phyloP scores from a whole-genome alignment of 2,329 filamentous ascomycete species.

The Fusarium abutilonis region DNA sequence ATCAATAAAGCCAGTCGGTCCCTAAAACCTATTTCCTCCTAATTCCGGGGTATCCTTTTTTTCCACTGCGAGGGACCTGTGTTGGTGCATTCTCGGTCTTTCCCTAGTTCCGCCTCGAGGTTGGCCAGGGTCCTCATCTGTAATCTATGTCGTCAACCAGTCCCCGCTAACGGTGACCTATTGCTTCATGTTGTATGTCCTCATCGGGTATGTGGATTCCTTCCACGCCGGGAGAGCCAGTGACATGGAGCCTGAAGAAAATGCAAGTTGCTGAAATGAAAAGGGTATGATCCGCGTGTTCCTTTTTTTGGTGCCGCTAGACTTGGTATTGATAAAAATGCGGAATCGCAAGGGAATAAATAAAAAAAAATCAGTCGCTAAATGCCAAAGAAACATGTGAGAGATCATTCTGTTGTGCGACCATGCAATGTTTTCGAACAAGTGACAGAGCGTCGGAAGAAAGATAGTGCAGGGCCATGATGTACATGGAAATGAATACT shows the following conservation, averaged over 20 bases:
- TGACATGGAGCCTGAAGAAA: conserved; percentile 37
- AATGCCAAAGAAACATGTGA: conserved; percentile 57
- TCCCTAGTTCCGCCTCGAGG: conserved; percentile 42
- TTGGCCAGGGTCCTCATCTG: conserved; percentile 42
- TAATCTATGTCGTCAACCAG: conserved; percentile 45
- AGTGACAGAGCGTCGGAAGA: conserved; percentile 39
- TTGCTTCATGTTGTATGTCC: conserved; percentile 31
- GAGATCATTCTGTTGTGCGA: conserved; percentile 46
- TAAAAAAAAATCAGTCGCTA: conserved; percentile 52
- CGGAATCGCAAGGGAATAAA: conserved; percentile 47
- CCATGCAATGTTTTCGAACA: conserved; percentile 49
- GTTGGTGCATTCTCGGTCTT: conserved; percentile 50
- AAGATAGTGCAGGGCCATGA: conserved; percentile 29
- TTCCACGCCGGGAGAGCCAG: conserved; percentile 36
- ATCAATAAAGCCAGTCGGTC: conserved; percentile 31
- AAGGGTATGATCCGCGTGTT: conserved; percentile 53
- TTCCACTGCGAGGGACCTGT: conserved; percentile 41
- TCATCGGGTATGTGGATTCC: conserved; percentile 28
- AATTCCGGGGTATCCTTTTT: conserved; percentile 43
- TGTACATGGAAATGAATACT: conserved; percentile 12
- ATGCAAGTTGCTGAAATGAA: conserved; percentile 42
- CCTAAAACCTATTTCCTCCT: conserved; percentile 34
- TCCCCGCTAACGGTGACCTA: conserved; percentile 40
- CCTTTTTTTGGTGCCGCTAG: conserved; percentile 55
- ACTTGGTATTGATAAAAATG: conserved; percentile 51